These are phyloP conservation scores for Citrus medica DNA, from an alignment of 345 rosid genomes.

Conservation along the genomic window DNA sequence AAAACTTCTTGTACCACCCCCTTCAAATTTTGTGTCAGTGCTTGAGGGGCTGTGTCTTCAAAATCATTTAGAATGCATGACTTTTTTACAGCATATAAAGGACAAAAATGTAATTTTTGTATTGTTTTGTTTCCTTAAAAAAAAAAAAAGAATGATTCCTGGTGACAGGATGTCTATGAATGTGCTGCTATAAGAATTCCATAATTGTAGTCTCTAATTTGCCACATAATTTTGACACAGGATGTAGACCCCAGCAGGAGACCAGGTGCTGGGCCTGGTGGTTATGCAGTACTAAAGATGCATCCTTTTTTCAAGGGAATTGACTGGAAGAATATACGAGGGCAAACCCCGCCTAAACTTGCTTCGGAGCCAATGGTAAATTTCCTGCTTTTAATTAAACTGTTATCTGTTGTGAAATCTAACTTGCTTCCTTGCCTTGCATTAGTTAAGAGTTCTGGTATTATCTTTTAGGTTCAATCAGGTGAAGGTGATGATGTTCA, in stretches of 20 bases:
- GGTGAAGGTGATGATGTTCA: slow-evolving; percentile 54
- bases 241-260: slow-evolving; percentile 87
- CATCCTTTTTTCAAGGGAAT: slow-evolving; percentile 88
- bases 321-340: slow-evolving; percentile 79
- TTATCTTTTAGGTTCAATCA: slow-evolving; percentile 43
- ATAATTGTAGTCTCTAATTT: slow-evolving; percentile 6
- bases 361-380: slow-evolving; percentile 64
- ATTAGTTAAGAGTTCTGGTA: slow-evolving; percentile 1
- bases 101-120: neutral
- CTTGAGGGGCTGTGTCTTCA: neutral
- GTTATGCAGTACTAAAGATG: slow-evolving; percentile 74
- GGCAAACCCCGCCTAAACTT: slow-evolving; percentile 76
- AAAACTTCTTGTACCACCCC: neutral
- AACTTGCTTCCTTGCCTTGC: neutral
- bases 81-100: neutral
- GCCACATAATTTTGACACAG: slow-evolving; percentile 36
- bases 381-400: slow-evolving; percentile 1
- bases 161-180: neutral
- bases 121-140: neutral
- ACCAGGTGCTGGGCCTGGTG: slow-evolving; percentile 91
- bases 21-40: neutral
- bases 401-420: neutral
- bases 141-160: neutral
- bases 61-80: neutral
- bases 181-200: neutral